Base-by-base conservation (phyloP, 1,284 basidiomycete species). In the Earliella scabrosa region DNA sequence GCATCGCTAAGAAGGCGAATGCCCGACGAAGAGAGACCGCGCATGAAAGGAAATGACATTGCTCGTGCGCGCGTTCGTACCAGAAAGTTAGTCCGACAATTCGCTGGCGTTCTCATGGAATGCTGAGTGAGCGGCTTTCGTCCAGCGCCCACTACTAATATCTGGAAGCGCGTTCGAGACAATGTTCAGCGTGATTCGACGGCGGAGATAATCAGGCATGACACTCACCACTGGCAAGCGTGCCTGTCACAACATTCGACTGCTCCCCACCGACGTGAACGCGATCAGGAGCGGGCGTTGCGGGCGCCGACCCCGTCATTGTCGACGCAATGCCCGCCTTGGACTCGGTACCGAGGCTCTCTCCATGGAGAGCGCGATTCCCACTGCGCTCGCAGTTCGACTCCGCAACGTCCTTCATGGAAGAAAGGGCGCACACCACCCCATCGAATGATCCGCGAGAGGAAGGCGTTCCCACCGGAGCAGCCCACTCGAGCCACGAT, bases 401-500 rank as follows among this genome's bases (percentile, higher is more conserved):
- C 49, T 47, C 32, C 38, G 39, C 54, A 45, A 50, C 49, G 46
- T 52, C 52, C 41, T 45, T 36, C 36, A 46, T 45, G 60, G 52
- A 45, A 44, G 40, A 40, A 46, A 39, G 50, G 29, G 56, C 47
- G 50, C 53, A 49, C 39, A 52, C 52, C 34, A 43, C 54, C 57
- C 31, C 48, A 57, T 54, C 39, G 41, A 60, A 47, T 58, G 61
- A 63, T 63, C 61, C 56, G 61, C 61, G 61, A 58, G 45, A 60
- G 50, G 49, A 54, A 54, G 56, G 40, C 45, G 41, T 27, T 58
- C 47, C 47, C 59, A 57, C 52, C 59, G 50, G 50, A 46, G 41
- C 50, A 45, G 52, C 43, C 51, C 50, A 47, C 46, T 56, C 44
- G 55, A 51, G 43, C 36, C 34, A 38, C 39, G 54, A 50, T 59